Conservation (phyloP, 75 land plant species). For the Larix kaempferi region DNA sequence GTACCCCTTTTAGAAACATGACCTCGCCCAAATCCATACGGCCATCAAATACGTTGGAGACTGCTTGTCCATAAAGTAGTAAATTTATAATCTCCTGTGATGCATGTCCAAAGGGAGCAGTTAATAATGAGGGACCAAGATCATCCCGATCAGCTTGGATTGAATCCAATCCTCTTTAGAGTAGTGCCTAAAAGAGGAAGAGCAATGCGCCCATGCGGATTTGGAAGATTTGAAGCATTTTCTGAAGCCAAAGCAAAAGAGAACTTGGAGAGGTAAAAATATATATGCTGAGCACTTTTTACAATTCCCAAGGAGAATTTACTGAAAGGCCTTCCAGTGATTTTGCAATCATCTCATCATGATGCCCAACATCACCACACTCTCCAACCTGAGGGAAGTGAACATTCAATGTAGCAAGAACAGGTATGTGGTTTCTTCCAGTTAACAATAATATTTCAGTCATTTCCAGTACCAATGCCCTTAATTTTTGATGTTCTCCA, state of each 20-base stretch:
- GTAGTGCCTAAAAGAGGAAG: slow-evolving; percentile 86
- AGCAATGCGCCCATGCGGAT: slow-evolving; percentile 93
- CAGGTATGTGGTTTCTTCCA: slow-evolving; percentile 70
- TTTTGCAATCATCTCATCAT: slow-evolving; percentile 58
- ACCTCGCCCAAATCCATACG: slow-evolving; percentile 88
- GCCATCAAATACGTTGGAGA: slow-evolving; percentile 93
- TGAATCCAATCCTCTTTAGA: slow-evolving; percentile 83
- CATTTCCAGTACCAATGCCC: slow-evolving; percentile 81
- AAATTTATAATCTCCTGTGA: no score
- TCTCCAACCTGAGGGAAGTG: slow-evolving; percentile 12
- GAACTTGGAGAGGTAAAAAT: slow-evolving; percentile 37
- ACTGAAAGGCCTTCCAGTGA: slow-evolving; percentile 70
- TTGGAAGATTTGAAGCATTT: slow-evolving; percentile 62
- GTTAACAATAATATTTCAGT: slow-evolving; percentile 81
- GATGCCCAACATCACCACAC: slow-evolving; percentile 27
- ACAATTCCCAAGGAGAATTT: slow-evolving; percentile 76
- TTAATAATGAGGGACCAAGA: no score
- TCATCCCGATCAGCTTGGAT: no score
- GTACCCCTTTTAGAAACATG: slow-evolving; percentile 84
- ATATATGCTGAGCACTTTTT: slow-evolving; percentile 57
- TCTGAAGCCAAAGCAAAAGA: slow-evolving; percentile 48
- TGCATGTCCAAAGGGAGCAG: no score
- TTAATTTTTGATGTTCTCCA: no score
- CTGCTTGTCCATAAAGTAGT: no score
- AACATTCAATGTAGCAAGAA: slow-evolving; percentile 66